These are phyloP conservation scores for Amylostereum chailletii DNA, from an alignment of 1,284 basidiomycete species.

Conservation along the genomic window DNA sequence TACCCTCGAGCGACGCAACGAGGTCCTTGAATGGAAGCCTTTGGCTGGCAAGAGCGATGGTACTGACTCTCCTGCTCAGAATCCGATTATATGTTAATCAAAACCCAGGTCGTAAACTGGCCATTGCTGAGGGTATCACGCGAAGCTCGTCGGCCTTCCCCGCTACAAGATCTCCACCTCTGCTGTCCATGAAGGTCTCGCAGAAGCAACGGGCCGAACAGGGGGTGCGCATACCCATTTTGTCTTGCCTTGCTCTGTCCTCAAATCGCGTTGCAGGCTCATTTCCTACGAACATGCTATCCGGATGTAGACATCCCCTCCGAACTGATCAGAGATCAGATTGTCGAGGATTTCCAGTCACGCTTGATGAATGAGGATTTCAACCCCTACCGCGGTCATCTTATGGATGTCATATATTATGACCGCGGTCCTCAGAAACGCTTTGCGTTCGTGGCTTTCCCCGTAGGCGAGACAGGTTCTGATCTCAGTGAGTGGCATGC, in stretches of 20 bases:
- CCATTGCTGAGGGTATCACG: not conserved
- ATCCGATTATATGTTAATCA: not conserved
- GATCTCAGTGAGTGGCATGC: slow-evolving; percentile 47
- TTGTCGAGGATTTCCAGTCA: slow-evolving; percentile 35
- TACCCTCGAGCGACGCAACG: slow-evolving; percentile 34
- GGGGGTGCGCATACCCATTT: slow-evolving; percentile 35
- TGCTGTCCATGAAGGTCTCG: slow-evolving; percentile 22
- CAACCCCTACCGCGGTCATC: slow-evolving; percentile 48
- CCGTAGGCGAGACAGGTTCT: slow-evolving; percentile 47
- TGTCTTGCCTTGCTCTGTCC: not conserved
- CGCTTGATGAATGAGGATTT: slow-evolving; percentile 29
- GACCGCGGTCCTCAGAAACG: slow-evolving; percentile 19
- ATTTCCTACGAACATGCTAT: slow-evolving; percentile 57
- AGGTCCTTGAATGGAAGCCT: slow-evolving; percentile 46
- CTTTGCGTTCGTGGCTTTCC: slow-evolving; percentile 39
- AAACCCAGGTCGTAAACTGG: not conserved
- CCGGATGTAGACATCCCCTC: slow-evolving; percentile 64
- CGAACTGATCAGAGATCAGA: slow-evolving; percentile 49
- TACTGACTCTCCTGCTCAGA: slow-evolving; percentile 3
- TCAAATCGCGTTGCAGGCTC: slow-evolving; percentile 34
- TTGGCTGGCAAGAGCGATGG: slow-evolving; percentile 24
- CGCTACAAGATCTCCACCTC: slow-evolving; percentile 33
- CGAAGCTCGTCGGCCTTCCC: slow-evolving; percentile 39
- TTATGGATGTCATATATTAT: slow-evolving; percentile 32
- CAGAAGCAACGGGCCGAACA: slow-evolving; percentile 44